Percentiles rank a stretch among this genome's conserved stretches.
These are phyloP conservation scores for Neofusicoccum laricinum DNA, from an alignment of 2,329 filamentous ascomycete genomes.

Conservation along the genomic window DNA sequence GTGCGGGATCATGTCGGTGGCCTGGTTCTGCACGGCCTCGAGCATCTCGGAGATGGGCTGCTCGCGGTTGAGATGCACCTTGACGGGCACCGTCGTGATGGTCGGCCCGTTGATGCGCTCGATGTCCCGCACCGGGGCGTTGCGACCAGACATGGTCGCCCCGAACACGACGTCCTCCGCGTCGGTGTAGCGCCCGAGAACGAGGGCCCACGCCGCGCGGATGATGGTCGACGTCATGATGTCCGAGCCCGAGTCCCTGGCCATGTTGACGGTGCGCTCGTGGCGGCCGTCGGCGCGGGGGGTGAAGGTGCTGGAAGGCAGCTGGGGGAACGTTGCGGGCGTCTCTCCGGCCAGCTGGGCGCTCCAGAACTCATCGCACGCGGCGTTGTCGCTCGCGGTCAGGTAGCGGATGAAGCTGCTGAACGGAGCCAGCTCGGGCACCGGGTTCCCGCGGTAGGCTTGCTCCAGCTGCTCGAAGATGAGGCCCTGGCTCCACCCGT, in stretches of 20 bases:
- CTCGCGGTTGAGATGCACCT: background rate
- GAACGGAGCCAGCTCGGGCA: background rate
- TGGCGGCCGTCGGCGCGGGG: background rate
- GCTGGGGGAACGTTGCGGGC: background rate
- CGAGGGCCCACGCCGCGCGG: constrained; percentile 26
- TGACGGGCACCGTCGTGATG: constrained; percentile 30
- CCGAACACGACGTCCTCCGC: constrained; percentile 28
- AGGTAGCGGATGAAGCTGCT: background rate
- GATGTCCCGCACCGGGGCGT: constrained; percentile 22
- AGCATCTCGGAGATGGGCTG: constrained; percentile 17
- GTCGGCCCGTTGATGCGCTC: constrained; percentile 25
- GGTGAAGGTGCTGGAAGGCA: background rate
- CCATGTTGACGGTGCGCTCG: background rate
- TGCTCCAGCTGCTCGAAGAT: background rate
- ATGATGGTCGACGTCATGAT: constrained; percentile 23
- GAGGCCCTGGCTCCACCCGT: constrained; percentile 26
- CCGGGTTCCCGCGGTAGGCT: background rate
- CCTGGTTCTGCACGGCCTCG: background rate
- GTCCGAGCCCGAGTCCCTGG: background rate
- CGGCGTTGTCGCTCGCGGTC: background rate
- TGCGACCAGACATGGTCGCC: constrained; percentile 24
- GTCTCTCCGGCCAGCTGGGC: background rate
- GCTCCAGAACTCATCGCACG: background rate
- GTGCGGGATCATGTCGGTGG: background rate
- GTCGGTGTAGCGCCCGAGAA: constrained; percentile 21